Evolutionary conservation across 257 asterid genomes (phyloP), one percentile per base, ranked within the genome.

Genomic region (Solanum bukasovii): DNA sequence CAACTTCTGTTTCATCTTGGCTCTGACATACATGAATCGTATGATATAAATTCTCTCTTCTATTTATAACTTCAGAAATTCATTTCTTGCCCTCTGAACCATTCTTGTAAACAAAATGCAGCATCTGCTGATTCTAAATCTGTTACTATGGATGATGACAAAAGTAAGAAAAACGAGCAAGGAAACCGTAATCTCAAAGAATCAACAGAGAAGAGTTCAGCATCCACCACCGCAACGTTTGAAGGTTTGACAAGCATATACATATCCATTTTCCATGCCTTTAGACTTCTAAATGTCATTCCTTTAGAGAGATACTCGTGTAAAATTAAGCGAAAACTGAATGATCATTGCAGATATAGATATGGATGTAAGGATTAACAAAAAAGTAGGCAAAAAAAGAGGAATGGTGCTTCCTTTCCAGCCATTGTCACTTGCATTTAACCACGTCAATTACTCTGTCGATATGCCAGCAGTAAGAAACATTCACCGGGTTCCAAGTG

Each of bases 321-420:
- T 63, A 63, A 63, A 63, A 44, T 63, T 63, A 63, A 63, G 71
- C 31, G 1, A 63, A 63, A 63, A 67, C 73, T 11, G 33, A 67
- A 27, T 35, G 40, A 56, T 88, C 27, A 63, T 88, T 75, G 87
- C 96, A 92, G 98, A 93, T 25, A 77, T 67, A 20, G 94, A 90
- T 87, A 93, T 91, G 94, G 70, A 82, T 21, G 86, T 74, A 25
- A 90, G 92, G 90, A 87, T 85, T 86, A 72, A 87, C 33, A 89
- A 79, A 70, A 34, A 18, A 72, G 16, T 1, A 18, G 87, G 37
- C 42, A 89, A 88, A 46, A 94, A 88, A 88, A 94, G 82, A 87
- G 99, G 99, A 87, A 96, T 97, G 99, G 96, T 96, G 91, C 96
- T 97, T 79, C 99, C 99, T 0, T 95, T 97, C 93, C 96, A 95